Percentiles rank a stretch among this genome's conserved stretches.
These are phyloP conservation scores for Pulveroboletus ravenelii DNA, from an alignment of 768 basidiomycete species.

Conservation along the genomic window DNA sequence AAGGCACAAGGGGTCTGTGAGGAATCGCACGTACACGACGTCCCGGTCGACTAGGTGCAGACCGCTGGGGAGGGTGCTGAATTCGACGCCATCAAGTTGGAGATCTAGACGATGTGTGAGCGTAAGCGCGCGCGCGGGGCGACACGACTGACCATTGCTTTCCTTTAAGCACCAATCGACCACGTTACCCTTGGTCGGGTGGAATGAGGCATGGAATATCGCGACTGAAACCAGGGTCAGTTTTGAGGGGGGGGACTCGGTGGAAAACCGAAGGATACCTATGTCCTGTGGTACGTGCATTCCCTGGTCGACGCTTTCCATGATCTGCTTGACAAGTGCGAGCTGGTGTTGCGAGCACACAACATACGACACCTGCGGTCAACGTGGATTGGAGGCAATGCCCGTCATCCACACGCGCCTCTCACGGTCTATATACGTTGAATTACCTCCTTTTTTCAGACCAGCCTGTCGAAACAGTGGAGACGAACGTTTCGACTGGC, in stretches of 20 bases:
- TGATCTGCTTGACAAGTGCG: slow-evolving; percentile 18
- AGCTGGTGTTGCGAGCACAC: slow-evolving; percentile 21
- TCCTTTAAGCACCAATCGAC: slow-evolving; percentile 77
- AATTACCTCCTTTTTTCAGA: slow-evolving; percentile 15
- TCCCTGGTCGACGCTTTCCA: slow-evolving; percentile 28
- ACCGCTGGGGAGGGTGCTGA: slow-evolving; percentile 77
- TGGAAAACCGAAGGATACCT: slow-evolving; percentile 31
- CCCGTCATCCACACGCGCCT: slow-evolving; percentile 8
- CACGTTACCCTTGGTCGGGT: slow-evolving; percentile 75
- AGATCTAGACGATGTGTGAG: slow-evolving; percentile 42
- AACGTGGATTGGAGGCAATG: slow-evolving; percentile 23
- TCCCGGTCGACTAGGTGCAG: slow-evolving; percentile 76
- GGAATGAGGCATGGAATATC: slow-evolving; percentile 81
- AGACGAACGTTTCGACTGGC: too few species aligned
- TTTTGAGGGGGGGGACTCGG: not conserved
- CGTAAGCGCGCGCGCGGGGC: not conserved
- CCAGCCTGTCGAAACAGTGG: too few species aligned
- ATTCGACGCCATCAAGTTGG: slow-evolving; percentile 68
- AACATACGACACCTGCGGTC: slow-evolving; percentile 9
- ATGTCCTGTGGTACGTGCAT: slow-evolving; percentile 49
- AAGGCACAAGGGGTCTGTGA: not conserved
- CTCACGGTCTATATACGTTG: slow-evolving; percentile 25
- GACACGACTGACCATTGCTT: slow-evolving; percentile 48
- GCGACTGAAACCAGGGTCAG: slow-evolving; percentile 45
- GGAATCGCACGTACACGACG: slow-evolving; percentile 54